Evolutionary conservation across 1,139 yeast genomes (phyloP), one percentile per base, ranked within the genome.

Genomic region (Meyerozyma athensensis): DNA sequence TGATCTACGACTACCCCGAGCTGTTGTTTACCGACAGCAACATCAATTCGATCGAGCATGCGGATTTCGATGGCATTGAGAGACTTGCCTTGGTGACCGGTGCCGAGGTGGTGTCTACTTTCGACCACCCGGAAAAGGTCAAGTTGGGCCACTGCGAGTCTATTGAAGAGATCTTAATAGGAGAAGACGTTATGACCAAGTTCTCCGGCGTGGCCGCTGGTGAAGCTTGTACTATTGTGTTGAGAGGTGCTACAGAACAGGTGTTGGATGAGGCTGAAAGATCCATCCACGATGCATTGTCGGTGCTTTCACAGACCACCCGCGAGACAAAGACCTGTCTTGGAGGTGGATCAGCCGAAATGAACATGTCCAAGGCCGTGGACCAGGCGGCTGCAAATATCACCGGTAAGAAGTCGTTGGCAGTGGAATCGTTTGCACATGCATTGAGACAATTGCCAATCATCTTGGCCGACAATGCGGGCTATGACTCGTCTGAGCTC

Each of bases 271-370:
- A 92, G 68, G 95, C 97, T 14, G 97, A 92, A 63, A 82, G 99
- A 63, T 89, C 98, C 1, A 71, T 92, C 44, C 99, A 94, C 57
- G 99, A 92, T 64, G 98, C 99, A 1, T 72, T 92, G 42, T 86
- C 96, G 2, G 98, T 92, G 10, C 73, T 92, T 42, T 87, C 97
- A 1, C 98, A 94, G 65, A 92, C 98, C 12, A 92, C 97, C 1
- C 80, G 73, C 50, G 96, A 89, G 54, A 86, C 97, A n/a, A 80
- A 90, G 59, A 89, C 97, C 2, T 94, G 94, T 26, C 74, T 92
- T 35, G 99, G 99, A 41, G 99, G 97, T 48, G 99, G 99, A 19
- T 90, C 97, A 58, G 81, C 97, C 4, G 99, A 92, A 64, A 90
- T 92, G 96, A 73, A 87, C 52, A 92, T 92, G 98, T 85, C 97